Evolutionary conservation across 163 green algal genomes (phyloP).

Genomic region (Scenedesmus sp.): DNA sequence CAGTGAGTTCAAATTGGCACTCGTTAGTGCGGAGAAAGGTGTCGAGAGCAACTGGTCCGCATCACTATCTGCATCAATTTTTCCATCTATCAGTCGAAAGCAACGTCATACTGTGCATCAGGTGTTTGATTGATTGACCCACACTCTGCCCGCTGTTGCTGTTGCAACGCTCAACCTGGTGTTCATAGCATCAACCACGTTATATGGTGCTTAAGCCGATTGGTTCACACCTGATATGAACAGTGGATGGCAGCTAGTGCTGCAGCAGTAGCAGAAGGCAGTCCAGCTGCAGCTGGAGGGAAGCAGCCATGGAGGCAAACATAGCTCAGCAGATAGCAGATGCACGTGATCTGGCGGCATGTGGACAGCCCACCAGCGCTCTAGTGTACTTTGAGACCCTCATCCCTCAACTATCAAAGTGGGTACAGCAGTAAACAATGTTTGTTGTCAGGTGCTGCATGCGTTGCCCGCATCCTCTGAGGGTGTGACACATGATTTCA

Average conservation of each 20-base stretch:
- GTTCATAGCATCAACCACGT: no score
- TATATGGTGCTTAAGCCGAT: no score
- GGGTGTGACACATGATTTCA: background rate
- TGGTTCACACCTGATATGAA: background rate
- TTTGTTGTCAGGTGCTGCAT: background rate
- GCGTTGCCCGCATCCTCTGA: background rate
- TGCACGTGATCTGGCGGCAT: constrained; percentile 45
- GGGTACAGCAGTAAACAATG: background rate
- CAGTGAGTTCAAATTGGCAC: no score
- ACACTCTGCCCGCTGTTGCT: no score
- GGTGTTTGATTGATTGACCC: no score
- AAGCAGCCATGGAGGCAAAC: constrained; percentile 20
- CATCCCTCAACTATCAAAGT: constrained; percentile 44
- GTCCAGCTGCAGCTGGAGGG: background rate
- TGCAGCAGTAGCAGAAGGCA: background rate
- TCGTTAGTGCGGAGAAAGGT: no score
- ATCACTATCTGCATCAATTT: no score
- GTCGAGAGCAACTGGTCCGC: no score
- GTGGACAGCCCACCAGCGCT: constrained; percentile 45
- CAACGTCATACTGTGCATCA: no score
- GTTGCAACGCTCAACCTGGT: no score
- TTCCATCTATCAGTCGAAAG: no score
- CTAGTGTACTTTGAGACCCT: constrained; percentile 54
- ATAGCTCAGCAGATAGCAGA: constrained; percentile 53
- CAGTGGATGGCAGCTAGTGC: background rate